A percentile compares a stretch with the other conserved stretches of the same genome.
phyloP scores from a whole-genome alignment of 495 filamentous ascomycete species.

The Thermothielavioides terrestris region DNA sequence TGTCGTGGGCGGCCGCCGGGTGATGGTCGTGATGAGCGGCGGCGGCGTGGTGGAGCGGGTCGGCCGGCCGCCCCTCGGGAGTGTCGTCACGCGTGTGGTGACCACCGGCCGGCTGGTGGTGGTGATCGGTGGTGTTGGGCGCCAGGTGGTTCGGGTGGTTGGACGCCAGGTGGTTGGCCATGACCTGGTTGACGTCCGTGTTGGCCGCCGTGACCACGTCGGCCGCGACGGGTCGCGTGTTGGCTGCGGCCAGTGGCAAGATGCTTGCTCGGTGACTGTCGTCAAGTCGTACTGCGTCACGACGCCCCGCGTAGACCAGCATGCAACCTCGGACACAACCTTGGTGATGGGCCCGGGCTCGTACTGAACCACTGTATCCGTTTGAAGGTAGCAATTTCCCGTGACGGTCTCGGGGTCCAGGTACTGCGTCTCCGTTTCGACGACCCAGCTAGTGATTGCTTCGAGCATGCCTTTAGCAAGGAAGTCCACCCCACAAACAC shows the following conservation, averaged over 20 bases:
- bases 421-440: conserved; percentile 15
- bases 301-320: conserved; percentile 16
- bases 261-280: conserved; percentile 15
- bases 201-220: conserved; percentile 8
- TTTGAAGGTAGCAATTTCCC: conserved; percentile 15
- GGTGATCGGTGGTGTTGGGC: conserved; percentile 1
- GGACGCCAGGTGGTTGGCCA: conserved; percentile 3
- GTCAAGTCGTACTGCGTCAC: conserved; percentile 21
- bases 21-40: neutral
- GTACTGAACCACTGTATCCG: conserved; percentile 19
- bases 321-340: conserved; percentile 10
- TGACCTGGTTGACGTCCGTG: neutral
- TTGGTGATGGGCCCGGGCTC: conserved; percentile 16
- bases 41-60: neutral
- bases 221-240: conserved; percentile 13
- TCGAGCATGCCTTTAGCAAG: neutral
- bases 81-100: neutral
- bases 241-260: conserved; percentile 22
- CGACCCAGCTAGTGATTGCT: conserved; percentile 18
- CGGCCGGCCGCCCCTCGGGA: conserved; percentile 1
- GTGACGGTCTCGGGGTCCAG: conserved; percentile 13
- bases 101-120: neutral
- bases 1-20: neutral
- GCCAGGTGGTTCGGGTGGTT: conserved; percentile 2
- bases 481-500: too few relatives aligned